These are phyloP conservation scores for Metarhizium album DNA, from an alignment of 2,329 filamentous ascomycete genomes.

Conservation along the genomic window DNA sequence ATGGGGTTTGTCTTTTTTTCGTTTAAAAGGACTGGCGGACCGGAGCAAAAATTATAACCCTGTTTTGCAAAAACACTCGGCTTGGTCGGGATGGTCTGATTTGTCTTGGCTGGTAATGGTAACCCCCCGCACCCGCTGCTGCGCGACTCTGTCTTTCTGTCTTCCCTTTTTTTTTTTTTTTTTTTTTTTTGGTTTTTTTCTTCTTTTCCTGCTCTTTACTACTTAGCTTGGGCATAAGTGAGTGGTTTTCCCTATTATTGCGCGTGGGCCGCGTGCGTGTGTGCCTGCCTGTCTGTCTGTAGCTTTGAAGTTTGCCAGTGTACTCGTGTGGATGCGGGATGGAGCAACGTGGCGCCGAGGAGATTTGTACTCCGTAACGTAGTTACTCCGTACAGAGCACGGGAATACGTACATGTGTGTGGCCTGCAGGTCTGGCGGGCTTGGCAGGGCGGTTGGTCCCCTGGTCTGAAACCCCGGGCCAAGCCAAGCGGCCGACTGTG, in stretches of 20 bases:
- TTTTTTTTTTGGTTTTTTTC: background rate
- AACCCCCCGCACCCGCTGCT: no score
- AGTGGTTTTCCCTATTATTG: background rate
- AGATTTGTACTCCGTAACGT: no score
- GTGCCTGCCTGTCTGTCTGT: no score
- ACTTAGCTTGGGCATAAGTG: background rate
- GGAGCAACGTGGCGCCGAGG: no score
- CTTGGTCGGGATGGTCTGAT: background rate
- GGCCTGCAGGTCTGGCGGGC: no score
- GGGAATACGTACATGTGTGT: no score
- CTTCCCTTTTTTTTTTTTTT: background rate
- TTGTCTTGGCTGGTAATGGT: background rate
- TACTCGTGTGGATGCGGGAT: background rate
- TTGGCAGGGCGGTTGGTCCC: no score
- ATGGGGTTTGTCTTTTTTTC: slow-evolving; percentile 5
- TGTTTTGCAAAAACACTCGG: background rate
- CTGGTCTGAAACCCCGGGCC: no score
- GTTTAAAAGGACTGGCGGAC: background rate
- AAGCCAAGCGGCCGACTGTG: no score
- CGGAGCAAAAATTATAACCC: background rate
- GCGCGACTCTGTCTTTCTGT: background rate
- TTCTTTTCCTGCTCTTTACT: background rate
- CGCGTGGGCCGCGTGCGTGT: background rate
- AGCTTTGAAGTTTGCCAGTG: background rate
- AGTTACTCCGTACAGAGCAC: no score